Base-by-base conservation (phyloP, 2,329 filamentous ascomycete species). In the Apiospora arundinis region DNA sequence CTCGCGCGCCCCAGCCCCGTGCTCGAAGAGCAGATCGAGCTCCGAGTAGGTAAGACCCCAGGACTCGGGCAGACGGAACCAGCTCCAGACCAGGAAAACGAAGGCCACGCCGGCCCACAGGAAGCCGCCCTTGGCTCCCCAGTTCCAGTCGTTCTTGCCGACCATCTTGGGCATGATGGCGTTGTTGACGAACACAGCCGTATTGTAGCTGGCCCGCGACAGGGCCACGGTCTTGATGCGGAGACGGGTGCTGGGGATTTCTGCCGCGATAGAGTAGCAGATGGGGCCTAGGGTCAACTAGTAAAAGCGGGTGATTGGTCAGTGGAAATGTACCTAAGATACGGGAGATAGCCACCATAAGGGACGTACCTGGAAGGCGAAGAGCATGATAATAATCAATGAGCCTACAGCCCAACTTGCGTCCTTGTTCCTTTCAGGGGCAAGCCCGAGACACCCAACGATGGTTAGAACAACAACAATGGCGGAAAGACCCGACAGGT, bases 21-120 rank as follows among this genome's bases (percentile, higher is more conserved):
- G 49, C 46, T 72, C 69, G 40, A 71, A 72, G 2, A 72, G 65
- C 49, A 72, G 66, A 25, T 72, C 69, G 18, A 71, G 67, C 42
- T 72, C 71, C 23, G 67, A 40, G 16, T 72, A 72, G 2, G 69
- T 40, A 7, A 72, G 44, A 7, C 69, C 69, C 56, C 28, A 44
- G 25, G 67, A 71, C 44, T 72, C 67, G 37, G 71, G 71, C 9
- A 71, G 52, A 7, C 71, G 71, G 52, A 72, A 72, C 69, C 70
- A 72, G 1, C 63, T 66, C 70, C 70, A 72, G 4, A 52, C 32
- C 48, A 72, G n/a, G 21, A 72, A 70, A 7, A 70, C 28, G 23
- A 68, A 48, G 8, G 67, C 65, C 7, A 72, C 60, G 14, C 71
- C 71, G 5, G 71, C 71, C 68, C 71, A 72, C 63, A 72, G 46